These are phyloP conservation scores for Suaeda aralocaspica DNA, from an alignment of 148 eudicot species.

Conservation along the genomic window DNA sequence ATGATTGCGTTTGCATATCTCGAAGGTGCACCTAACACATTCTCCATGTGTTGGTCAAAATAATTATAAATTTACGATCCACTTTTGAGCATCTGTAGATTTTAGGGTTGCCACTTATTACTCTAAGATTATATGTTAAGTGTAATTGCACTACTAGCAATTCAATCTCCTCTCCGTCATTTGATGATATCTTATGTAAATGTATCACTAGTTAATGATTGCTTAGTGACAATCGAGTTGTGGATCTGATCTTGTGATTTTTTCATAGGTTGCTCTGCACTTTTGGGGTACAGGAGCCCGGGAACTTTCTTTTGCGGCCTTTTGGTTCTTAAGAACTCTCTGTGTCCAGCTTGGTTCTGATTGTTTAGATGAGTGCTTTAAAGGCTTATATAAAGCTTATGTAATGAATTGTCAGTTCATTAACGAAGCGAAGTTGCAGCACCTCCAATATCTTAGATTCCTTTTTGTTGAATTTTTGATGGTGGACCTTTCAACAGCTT, in stretches of 20 bases:
- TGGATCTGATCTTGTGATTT: slow-evolving; percentile 13
- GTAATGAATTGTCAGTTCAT: slow-evolving; percentile 78
- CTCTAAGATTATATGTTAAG: neutral
- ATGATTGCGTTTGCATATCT: neutral
- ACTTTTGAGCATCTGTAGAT: neutral
- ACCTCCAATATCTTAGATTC: slow-evolving; percentile 77
- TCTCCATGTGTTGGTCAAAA: neutral
- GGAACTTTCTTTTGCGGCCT: slow-evolving; percentile 70
- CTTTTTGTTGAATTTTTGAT: slow-evolving; percentile 65
- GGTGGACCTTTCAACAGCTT: slow-evolving; percentile 79
- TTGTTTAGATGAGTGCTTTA: slow-evolving; percentile 85
- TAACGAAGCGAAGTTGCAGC: slow-evolving; percentile 73
- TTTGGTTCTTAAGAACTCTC: slow-evolving; percentile 73
- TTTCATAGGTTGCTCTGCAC: slow-evolving; percentile 77
- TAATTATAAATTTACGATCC: neutral
- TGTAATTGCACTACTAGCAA: neutral
- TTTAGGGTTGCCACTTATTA: neutral
- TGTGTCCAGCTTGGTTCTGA: slow-evolving; percentile 87
- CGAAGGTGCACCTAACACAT: neutral
- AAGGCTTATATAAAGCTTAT: slow-evolving; percentile 89
- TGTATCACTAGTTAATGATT: neutral
- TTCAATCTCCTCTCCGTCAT: neutral
- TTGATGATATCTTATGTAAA: neutral
- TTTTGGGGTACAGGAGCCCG: slow-evolving; percentile 97
- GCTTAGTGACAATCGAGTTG: neutral